Evolutionary conservation across 768 basidiomycete species (phyloP).

Genomic region (Suillus clintonianus): DNA sequence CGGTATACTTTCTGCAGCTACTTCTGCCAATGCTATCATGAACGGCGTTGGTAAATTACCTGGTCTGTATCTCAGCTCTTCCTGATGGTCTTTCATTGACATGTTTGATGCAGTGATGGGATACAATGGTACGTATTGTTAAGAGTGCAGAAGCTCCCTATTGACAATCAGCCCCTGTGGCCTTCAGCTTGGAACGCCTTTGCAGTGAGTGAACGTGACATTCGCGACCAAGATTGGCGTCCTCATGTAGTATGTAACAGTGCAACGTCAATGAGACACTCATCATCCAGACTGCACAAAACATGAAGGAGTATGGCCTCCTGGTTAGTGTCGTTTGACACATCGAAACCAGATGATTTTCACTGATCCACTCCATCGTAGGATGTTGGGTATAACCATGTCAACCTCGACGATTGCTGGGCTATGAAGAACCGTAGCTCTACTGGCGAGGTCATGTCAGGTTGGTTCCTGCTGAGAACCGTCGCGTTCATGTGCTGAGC

Average conservation of each 20-base stretch:
- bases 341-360: not conserved
- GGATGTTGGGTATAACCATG: slow-evolving; percentile 58
- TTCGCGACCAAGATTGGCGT: not conserved
- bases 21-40: slow-evolving; percentile 18
- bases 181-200: slow-evolving; percentile 66
- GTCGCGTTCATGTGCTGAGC: not conserved
- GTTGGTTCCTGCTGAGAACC: slow-evolving; percentile 32
- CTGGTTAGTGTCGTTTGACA: slow-evolving; percentile 31
- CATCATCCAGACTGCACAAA: slow-evolving; percentile 48
- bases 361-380: slow-evolving; percentile 21
- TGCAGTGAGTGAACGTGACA: slow-evolving; percentile 40
- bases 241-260: slow-evolving; percentile 28
- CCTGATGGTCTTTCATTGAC: slow-evolving; percentile 7
- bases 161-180: slow-evolving; percentile 1
- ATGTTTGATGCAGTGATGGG: slow-evolving; percentile 26
- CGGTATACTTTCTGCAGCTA: slow-evolving; percentile 15
- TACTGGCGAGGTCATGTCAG: slow-evolving; percentile 55
- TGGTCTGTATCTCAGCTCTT: slow-evolving; percentile 16
- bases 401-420: slow-evolving; percentile 69
- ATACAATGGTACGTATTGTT: slow-evolving; percentile 25
- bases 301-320: slow-evolving; percentile 56
- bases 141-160: not conserved
- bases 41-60: slow-evolving; percentile 35
- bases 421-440: slow-evolving; percentile 53
- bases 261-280: slow-evolving; percentile 59